Base-by-base conservation (phyloP, 2,329 filamentous ascomycete genomes). In the Colletotrichum sp. region DNA sequence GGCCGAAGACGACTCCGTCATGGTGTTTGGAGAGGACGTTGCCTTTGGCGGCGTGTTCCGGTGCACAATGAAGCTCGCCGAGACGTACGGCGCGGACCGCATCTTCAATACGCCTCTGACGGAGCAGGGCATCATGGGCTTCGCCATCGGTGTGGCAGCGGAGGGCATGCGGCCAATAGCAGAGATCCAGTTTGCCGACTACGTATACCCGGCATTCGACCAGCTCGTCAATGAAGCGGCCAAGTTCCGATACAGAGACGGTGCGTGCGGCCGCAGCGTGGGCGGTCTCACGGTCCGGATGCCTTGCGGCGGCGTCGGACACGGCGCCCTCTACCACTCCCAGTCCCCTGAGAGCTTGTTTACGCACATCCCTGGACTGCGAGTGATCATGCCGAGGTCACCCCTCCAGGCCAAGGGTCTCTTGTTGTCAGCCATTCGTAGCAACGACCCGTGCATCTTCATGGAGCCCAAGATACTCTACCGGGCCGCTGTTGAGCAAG, bases 101-200 rank as follows among this genome's bases (percentile, higher is more conserved):
- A 96, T 99, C 39, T 99, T 99, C 89, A 99, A 99, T 85, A 99
- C 96, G 21, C 97, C 97, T 1, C 86, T 99, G 79, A 95, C 94
- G 39, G 97, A 99, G 83, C 97, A 99, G 85, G 97, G 96, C 2
- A 96, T 99, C 79, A 91, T 98, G 75, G 97, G 97, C 0, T 99
- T 99, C 82, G 97, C 94, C 13, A 96, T 99, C 79, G 97, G 97
- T 3, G 92, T 93, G 44, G 96, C 96, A 0, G 95, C 95, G 8
- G 94, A 98, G 86, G 96, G 96, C 28, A 96, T 98, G 94, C 94
- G 94, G 73, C 95, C 97, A 0, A 92, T 99, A 28, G 96, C 96
- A 1, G 97, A 99, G 87, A 96, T 98, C 71, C 96, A 98, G 83
- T 98, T 98, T 82, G 96, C 96, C 75, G 96, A 98, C 83, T 98